Base-by-base conservation (phyloP, 768 basidiomycete genomes). In the Termitomyces titanicus region DNA sequence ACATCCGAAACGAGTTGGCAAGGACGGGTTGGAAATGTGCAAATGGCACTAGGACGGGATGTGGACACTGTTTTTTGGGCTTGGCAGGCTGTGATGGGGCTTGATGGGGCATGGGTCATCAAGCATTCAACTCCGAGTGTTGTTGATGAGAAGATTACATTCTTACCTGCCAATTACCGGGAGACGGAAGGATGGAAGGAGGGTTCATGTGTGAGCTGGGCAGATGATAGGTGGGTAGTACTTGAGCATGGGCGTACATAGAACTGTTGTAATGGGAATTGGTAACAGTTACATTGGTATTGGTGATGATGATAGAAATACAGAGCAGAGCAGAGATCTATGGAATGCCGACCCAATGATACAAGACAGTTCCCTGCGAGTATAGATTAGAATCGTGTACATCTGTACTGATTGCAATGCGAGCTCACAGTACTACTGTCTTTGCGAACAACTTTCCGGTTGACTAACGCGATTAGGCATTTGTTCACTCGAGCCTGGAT, bases 401-500 rank as follows among this genome's bases (percentile, higher is more conserved):
- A 46, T 9, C 25, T 46, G 40, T 38, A 29, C 2, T 37, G 17
- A 8, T 15, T 38, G 2, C 8, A 6, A 22, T 33, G 18, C 24
- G 13, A 40, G 62, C 83, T 47, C 54, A 86, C 85, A 2, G 84
- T 80, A 47, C 73, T 74, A 47, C 77, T 89, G 40, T 89, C 85
- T 69, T 94, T 95, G 53, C 74, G 76, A 0, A 94, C 89, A 18
- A 91, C 79, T 66, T 95, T 96, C 47, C 91, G 80, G 65, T 88
- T 88, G 4, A 95, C 93, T 7, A 98, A 75, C 2, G 93, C 92
- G 50, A 98, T 93, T 35, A 98, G 77, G 62, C 93, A 96, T 68
- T 93, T 95, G 70, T 97, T 96, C 39, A 93, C 94, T 40, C 90
- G 80, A 8, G 93, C 89, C 73, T 96, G 94, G 50, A 86, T 91